These are phyloP conservation scores for Linnemannia schmuckeri DNA, from an alignment of 192 early-diverging fungal genomes.

Conservation along the genomic window DNA sequence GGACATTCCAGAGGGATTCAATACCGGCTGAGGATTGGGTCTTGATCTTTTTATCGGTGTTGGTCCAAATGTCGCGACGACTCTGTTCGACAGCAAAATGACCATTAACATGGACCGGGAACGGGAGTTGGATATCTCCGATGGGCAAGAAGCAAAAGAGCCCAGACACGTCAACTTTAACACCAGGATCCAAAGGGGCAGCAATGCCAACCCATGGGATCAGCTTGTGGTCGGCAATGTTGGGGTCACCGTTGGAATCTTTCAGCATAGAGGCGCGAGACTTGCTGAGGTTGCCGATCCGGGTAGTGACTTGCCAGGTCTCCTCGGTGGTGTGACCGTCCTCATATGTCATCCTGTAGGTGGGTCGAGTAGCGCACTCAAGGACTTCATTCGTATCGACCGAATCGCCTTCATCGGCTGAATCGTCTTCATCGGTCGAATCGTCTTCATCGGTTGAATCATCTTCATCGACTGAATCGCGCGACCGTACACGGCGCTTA, in stretches of 20 bases:
- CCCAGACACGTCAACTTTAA: not conserved
- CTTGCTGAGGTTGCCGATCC: slow-evolving; percentile 5
- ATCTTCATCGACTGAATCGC: not conserved
- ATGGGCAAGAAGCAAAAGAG: slow-evolving; percentile 53
- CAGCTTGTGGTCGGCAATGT: slow-evolving; percentile 19
- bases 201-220: slow-evolving; percentile 55
- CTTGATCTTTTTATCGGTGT: not conserved
- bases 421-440: too few relatives aligned
- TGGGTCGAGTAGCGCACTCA: not conserved
- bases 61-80: slow-evolving; percentile 26
- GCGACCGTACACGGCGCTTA: slow-evolving; percentile 3
- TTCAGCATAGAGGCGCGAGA: not conserved
- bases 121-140: slow-evolving; percentile 7
- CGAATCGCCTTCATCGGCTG: not conserved
- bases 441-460: not conserved
- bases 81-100: slow-evolving; percentile 43
- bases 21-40: not conserved
- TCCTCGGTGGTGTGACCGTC: not conserved
- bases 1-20: slow-evolving; percentile 32
- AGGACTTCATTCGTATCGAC: not conserved
- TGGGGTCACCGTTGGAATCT: not conserved
- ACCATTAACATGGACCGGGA: slow-evolving; percentile 47
- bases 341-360: slow-evolving; percentile 5
- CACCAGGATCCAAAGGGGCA: not conserved
- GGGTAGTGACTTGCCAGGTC: slow-evolving; percentile 19